Base-by-base conservation (phyloP, 257 asterid genomes). In the Plantago elongata region DNA sequence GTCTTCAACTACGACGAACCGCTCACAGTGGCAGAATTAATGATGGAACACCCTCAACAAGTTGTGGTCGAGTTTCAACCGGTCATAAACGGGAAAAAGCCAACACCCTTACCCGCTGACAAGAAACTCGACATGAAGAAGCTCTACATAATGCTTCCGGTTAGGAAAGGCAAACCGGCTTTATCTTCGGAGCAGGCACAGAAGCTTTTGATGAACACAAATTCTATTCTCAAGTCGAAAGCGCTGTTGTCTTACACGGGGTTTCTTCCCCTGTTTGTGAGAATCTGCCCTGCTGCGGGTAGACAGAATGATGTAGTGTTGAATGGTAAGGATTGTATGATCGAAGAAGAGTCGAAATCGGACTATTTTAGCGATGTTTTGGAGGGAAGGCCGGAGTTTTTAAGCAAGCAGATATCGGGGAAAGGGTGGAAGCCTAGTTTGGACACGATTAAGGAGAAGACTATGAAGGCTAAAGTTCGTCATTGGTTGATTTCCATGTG, bases 351-450 rank as follows among this genome's bases (percentile, higher is more conserved):
- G 5, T 61, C 49, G 54, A 68, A 64, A 59, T 3, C 16, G 0
- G 91, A 83, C 22, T 52, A 45, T 49, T 89, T 83, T 50, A 51
- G 11, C 40, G 95, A 83, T 43, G 63, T 81, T 9, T 13, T 83
- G 79, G 97, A 85, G 45, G 95, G 78, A 12, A 78, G 89, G 69
- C 94, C 95, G 3, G 91, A 81, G 66, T 78, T 66, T 66, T 63
- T 91, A 61, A 79, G 84, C 78, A 69, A 85, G 71, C 91, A 85
- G 44, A 46, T 88, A 5, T 88, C 98, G 1, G 96, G 95, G 11
- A 91, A 82, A 66, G 94, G 86, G 29, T 91, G 98, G 98, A 91
- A 83, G 60, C 96, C 98, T 1, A 91, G 87, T 69, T 81, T 88
- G 80, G 96, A 91, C 51, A 78, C 98, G 15, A 88, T 91, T 45